Evolutionary conservation across 192 early-diverging fungal genomes (phyloP).

Genomic region (Linderina pennispora): DNA sequence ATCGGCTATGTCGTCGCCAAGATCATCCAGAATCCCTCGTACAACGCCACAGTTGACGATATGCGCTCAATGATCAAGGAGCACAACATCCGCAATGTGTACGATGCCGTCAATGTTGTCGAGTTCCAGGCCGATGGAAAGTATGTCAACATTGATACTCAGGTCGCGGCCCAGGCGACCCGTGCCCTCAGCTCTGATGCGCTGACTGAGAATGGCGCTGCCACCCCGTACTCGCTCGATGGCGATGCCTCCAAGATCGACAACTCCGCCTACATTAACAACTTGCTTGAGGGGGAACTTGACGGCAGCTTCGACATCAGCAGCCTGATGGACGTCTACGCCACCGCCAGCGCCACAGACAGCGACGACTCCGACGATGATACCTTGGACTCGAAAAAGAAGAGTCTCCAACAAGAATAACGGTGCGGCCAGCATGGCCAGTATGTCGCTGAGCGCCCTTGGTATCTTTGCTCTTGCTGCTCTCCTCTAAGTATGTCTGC

Average conservation of each 20-base stretch:
- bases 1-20: background rate
- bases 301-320: no score
- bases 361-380: no score
- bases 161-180: background rate
- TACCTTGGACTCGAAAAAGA: no score
- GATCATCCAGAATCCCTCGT: background rate
- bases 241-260: conserved; percentile 43
- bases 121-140: conserved; percentile 5
- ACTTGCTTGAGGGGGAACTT: no score
- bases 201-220: background rate
- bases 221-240: background rate
- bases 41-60: background rate
- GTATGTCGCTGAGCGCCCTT: no score
- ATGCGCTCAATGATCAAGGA: background rate
- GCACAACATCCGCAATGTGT: background rate
- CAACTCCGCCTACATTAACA: conserved; percentile 19
- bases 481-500: no score
- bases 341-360: conserved; percentile 31
- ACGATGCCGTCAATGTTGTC: background rate
- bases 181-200: background rate
- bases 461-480: no score
- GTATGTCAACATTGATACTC: background rate
- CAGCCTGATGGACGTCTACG: no score
- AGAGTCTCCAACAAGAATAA: no score
- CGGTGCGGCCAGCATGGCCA: no score